Conservation (phyloP, 2,329 filamentous ascomycete species). For the Arthrobotrys entomopaga region DNA sequence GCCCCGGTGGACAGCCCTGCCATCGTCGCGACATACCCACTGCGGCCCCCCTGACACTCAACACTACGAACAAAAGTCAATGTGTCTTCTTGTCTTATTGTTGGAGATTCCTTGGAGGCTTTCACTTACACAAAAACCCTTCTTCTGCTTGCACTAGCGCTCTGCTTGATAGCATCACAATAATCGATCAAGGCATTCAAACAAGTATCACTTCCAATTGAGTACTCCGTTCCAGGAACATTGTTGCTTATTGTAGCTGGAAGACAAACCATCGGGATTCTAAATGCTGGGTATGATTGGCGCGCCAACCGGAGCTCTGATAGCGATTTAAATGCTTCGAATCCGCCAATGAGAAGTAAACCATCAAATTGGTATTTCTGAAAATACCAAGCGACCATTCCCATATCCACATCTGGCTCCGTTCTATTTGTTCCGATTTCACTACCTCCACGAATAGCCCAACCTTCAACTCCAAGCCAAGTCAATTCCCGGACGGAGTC, state of each 20-base stretch:
- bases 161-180: slow-evolving; percentile 97
- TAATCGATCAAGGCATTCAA: slow-evolving; percentile 94
- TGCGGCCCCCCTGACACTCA: slow-evolving; percentile 94
- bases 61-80: slow-evolving; percentile 65
- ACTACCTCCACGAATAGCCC: slow-evolving; percentile 95
- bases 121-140: slow-evolving; percentile 79
- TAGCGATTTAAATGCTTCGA: slow-evolving; percentile 93
- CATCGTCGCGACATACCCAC: slow-evolving; percentile 90
- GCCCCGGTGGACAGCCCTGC: slow-evolving; percentile 92
- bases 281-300: slow-evolving; percentile 81
- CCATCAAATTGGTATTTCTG: slow-evolving; percentile 88
- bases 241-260: slow-evolving; percentile 99
- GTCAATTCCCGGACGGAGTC: slow-evolving; percentile 87
- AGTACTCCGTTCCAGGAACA: slow-evolving; percentile 96
- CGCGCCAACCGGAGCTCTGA: slow-evolving; percentile 86
- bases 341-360: slow-evolving; percentile 90
- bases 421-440: slow-evolving; percentile 98
- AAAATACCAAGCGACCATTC: slow-evolving; percentile 82
- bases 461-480: slow-evolving; percentile 94
- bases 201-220: slow-evolving; percentile 94
- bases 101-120: background rate
- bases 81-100: slow-evolving; percentile 3
- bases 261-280: slow-evolving; percentile 89
- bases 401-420: slow-evolving; percentile 86
- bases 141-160: slow-evolving; percentile 88